Conservation (phyloP, 208 protist genomes). For the Lotmaria passim region DNA sequence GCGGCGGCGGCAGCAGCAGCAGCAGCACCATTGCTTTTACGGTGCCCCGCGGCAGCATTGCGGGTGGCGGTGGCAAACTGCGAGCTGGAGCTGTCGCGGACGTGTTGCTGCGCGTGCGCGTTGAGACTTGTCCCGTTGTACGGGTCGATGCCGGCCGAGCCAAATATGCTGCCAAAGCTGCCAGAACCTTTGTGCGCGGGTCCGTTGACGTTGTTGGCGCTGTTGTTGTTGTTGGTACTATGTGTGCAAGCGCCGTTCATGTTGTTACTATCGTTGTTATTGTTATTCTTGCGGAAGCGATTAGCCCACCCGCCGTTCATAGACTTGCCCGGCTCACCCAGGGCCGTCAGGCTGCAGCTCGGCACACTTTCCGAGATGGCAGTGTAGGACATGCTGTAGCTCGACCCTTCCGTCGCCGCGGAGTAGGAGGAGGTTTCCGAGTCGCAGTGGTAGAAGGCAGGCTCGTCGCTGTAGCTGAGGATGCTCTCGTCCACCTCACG, state of each 20-base stretch:
- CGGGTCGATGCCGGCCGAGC: slow-evolving; percentile 42
- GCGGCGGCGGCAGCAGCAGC: neutral
- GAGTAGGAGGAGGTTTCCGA: slow-evolving; percentile 31
- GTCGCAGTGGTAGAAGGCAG: slow-evolving; percentile 49
- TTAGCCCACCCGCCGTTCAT: slow-evolving; percentile 21
- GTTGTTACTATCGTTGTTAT: slow-evolving; percentile 6
- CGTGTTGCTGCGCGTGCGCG: slow-evolving; percentile 8
- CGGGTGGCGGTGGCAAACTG: slow-evolving; percentile 3
- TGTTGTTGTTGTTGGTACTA: slow-evolving; percentile 17
- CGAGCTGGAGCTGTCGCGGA: slow-evolving; percentile 13
- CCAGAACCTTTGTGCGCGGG: slow-evolving; percentile 22
- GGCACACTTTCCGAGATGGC: slow-evolving; percentile 74
- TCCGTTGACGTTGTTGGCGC: neutral
- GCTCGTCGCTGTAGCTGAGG: slow-evolving; percentile 54
- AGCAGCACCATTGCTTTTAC: neutral
- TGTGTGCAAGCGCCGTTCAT: slow-evolving; percentile 7
- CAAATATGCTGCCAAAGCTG: slow-evolving; percentile 59
- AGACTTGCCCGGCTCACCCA: slow-evolving; percentile 39
- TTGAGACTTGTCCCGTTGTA: slow-evolving; percentile 41
- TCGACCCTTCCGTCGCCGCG: slow-evolving; percentile 31
- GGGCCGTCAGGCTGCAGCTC: slow-evolving; percentile 70
- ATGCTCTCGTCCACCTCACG: slow-evolving; percentile 37
- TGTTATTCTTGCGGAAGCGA: slow-evolving; percentile 25
- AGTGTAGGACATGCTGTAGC: slow-evolving; percentile 43
- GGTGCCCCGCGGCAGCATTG: neutral